A percentile compares a stretch with the other conserved stretches of the same genome.
Evolutionary conservation across 2,329 filamentous ascomycete species (phyloP).

Genomic region (Calycina herbarum): DNA sequence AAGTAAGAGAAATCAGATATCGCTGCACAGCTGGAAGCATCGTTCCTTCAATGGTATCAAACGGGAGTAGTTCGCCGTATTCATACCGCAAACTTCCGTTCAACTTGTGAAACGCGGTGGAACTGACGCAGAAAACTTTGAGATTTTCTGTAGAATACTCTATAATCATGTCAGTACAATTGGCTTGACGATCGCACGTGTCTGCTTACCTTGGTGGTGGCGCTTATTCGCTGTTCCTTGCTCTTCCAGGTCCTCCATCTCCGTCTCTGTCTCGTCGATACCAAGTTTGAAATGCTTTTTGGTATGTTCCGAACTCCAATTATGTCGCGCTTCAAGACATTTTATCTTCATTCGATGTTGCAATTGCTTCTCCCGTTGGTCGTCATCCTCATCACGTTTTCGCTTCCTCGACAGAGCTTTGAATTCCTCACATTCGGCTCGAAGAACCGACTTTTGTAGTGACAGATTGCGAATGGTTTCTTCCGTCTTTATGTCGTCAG

Average conservation of each 20-base stretch:
- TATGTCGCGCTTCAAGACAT: neutral
- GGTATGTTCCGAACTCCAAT: neutral
- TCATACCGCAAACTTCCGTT: neutral
- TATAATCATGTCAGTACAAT: neutral
- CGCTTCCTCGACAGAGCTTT: conserved; percentile 12
- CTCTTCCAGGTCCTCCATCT: neutral
- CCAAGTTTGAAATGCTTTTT: neutral
- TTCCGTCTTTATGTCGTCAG: neutral
- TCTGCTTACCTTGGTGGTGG: neutral
- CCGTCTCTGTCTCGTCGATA: neutral
- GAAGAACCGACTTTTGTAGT: conserved; percentile 20
- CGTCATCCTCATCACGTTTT: neutral
- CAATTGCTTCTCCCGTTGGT: neutral
- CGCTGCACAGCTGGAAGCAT: neutral
- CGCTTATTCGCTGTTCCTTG: neutral
- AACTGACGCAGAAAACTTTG: neutral
- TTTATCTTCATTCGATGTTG: neutral
- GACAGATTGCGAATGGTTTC: neutral
- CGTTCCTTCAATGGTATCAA: neutral
- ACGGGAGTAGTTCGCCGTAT: neutral
- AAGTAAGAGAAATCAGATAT: neutral
- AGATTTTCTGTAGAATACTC: neutral
- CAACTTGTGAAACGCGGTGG: neutral
- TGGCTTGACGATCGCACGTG: neutral
- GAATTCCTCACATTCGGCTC: too few relatives aligned